Evolutionary conservation across 2,329 filamentous ascomycete species (phyloP).

Genomic region (Epichloe hybrida): DNA sequence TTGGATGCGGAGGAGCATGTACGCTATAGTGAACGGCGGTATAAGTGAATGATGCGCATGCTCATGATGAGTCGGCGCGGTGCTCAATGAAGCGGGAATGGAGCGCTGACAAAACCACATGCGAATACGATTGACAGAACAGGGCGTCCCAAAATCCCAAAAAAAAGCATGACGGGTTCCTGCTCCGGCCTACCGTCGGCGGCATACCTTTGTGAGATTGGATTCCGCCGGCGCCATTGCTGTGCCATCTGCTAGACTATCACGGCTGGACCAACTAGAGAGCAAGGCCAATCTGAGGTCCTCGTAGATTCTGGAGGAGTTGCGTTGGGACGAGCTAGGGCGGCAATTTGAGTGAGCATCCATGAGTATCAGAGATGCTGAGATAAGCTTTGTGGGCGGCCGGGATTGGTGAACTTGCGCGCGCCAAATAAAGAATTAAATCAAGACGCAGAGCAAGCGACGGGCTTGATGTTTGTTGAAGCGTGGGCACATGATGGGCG

Average conservation of each 20-base stretch:
- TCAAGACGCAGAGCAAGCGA: no score
- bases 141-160: background rate
- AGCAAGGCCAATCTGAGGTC: conserved; percentile 31
- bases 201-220: conserved; percentile 22
- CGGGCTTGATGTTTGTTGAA: conserved; percentile 1
- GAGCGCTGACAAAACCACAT: background rate
- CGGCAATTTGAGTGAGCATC: conserved; percentile 39
- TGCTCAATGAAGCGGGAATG: background rate
- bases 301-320: conserved; percentile 34
- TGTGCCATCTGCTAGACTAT: conserved; percentile 17
- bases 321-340: conserved; percentile 29
- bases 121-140: background rate
- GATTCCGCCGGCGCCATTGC: conserved; percentile 18
- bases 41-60: background rate
- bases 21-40: conserved; percentile 8
- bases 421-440: background rate
- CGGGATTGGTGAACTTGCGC: background rate
- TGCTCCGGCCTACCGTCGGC: background rate
- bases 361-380: conserved; percentile 18
- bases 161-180: background rate
- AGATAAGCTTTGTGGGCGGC: background rate
- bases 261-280: conserved; percentile 20
- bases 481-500: conserved; percentile 3
- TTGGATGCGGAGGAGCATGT: conserved; percentile 11
- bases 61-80: background rate